Conservation (phyloP, 176 grass and related monocot genomes). For the Raddia distichophylla region DNA sequence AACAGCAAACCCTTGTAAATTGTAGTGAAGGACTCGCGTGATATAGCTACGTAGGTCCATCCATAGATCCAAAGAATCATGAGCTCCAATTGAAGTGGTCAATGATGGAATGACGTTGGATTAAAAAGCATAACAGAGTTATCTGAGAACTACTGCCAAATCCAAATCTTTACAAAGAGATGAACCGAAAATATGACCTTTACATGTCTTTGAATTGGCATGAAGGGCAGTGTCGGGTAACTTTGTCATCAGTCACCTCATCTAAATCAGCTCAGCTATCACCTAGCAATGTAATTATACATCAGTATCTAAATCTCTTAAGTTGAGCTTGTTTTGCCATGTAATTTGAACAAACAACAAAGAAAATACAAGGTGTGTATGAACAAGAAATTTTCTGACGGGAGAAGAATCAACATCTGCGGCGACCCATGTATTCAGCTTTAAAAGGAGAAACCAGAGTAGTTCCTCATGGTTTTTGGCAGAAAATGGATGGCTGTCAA, state of each 20-base stretch:
- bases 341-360: background rate
- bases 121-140: background rate
- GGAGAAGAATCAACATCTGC: background rate
- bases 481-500: conserved; percentile 15
- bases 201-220: conserved; percentile 16
- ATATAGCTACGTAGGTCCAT: too few species aligned
- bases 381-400: conserved; percentile 19
- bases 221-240: background rate
- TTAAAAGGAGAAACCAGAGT: background rate
- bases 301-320: conserved; percentile 4
- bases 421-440: background rate
- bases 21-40: too few species aligned
- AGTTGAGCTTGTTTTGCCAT: background rate
- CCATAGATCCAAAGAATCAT: background rate
- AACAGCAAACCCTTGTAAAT: too few species aligned
- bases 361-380: background rate
- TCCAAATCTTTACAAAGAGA: background rate
- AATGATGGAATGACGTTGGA: background rate
- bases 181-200: background rate
- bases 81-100: background rate
- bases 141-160: background rate
- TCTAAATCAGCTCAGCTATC: background rate
- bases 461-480: background rate
- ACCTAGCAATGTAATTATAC: conserved; percentile 27
- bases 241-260: background rate